These are phyloP conservation scores for Colletotrichum lindemuthianum DNA, from an alignment of 2,329 filamentous ascomycete species.

Conservation along the genomic window DNA sequence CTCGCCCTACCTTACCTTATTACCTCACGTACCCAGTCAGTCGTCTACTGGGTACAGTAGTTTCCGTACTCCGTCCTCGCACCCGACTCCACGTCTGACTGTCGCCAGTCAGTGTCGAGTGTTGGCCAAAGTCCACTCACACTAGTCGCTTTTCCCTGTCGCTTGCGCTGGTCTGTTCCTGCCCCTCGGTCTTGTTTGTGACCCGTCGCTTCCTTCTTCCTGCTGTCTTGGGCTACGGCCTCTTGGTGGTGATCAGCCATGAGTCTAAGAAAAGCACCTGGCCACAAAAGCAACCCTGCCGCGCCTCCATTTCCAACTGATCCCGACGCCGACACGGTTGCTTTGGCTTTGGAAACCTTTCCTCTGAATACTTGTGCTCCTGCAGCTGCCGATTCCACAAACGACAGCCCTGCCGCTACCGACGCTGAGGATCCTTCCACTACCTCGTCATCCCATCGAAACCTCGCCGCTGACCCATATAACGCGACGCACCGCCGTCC, in stretches of 20 bases:
- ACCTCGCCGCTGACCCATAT: conserved; percentile 28
- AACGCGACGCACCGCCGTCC: conserved; percentile 24
- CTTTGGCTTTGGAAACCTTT: conserved; percentile 27
- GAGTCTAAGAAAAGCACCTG: conserved; percentile 31
- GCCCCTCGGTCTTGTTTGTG: conserved; percentile 26
- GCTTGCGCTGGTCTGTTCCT: not conserved
- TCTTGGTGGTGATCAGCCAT: conserved; percentile 26
- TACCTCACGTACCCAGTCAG: too few relatives aligned
- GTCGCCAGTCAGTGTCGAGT: conserved; percentile 4
- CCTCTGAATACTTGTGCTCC: conserved; percentile 2
- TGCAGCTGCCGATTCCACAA: conserved; percentile 21
- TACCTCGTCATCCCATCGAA: conserved; percentile 19
- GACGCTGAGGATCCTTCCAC: conserved; percentile 11
- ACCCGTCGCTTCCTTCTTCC: conserved; percentile 29
- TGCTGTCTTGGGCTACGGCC: conserved; percentile 20
- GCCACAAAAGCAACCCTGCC: conserved; percentile 32
- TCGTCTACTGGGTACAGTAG: too few relatives aligned
- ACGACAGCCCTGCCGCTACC: conserved; percentile 18
- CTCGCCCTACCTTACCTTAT: too few relatives aligned
- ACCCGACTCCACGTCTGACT: conserved; percentile 1
- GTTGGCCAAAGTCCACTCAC: conserved; percentile 23
- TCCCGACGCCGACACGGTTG: conserved; percentile 30
- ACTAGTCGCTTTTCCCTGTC: conserved; percentile 27
- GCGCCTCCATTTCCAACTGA: conserved; percentile 22
- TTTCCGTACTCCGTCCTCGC: conserved; percentile 4